A percentile compares a stretch with the other conserved stretches of the same genome.
Evolutionary conservation across 208 protist genomes (phyloP).

Genomic region (Wallacemonas sp.): DNA sequence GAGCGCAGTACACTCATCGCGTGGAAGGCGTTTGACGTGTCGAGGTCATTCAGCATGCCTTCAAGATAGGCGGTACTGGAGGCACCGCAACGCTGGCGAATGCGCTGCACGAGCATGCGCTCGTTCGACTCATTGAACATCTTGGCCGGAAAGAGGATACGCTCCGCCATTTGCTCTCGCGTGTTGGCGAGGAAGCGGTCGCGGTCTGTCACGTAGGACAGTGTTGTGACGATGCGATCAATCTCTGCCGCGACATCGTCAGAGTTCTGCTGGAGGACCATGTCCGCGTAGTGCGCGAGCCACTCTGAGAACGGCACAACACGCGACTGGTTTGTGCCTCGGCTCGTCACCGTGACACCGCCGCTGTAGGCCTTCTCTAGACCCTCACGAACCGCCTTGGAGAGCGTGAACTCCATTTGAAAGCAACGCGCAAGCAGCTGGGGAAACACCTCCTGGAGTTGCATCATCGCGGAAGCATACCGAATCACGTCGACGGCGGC

Average conservation of each 20-base stretch:
- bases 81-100: slow-evolving; percentile 68
- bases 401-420: slow-evolving; percentile 54
- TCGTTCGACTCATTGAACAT: slow-evolving; percentile 68
- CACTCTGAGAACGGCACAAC: slow-evolving; percentile 70
- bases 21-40: slow-evolving; percentile 49
- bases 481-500: slow-evolving; percentile 49
- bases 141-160: slow-evolving; percentile 72
- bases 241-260: slow-evolving; percentile 44
- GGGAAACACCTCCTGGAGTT: slow-evolving; percentile 73
- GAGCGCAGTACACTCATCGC: slow-evolving; percentile 43
- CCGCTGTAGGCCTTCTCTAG: slow-evolving; percentile 68
- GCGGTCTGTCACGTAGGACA: slow-evolving; percentile 74
- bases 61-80: slow-evolving; percentile 79
- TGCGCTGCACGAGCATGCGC: slow-evolving; percentile 61
- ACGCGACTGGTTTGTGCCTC: slow-evolving; percentile 11
- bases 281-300: slow-evolving; percentile 77
- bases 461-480: slow-evolving; percentile 75
- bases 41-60: slow-evolving; percentile 86
- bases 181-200: slow-evolving; percentile 77
- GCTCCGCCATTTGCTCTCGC: slow-evolving; percentile 74
- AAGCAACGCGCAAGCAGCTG: slow-evolving; percentile 62
- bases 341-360: slow-evolving; percentile 41
- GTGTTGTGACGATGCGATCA: slow-evolving; percentile 54
- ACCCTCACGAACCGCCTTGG: slow-evolving; percentile 69
- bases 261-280: slow-evolving; percentile 55